Base-by-base conservation (phyloP, 805 yeast species). In the Yarrowia yakushimensis region DNA sequence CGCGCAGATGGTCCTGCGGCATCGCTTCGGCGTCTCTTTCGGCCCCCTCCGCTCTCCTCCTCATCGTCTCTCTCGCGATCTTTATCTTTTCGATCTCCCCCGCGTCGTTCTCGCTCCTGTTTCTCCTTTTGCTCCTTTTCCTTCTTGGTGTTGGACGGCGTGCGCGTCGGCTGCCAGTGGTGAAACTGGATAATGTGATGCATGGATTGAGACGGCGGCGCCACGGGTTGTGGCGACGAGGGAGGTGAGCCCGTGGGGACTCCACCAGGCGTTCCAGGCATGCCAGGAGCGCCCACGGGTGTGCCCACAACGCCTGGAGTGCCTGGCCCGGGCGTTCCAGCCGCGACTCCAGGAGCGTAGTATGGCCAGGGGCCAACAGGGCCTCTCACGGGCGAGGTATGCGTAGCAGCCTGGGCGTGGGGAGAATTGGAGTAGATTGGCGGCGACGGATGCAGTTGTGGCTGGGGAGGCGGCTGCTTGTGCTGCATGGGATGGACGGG, bases 151-250 rank as follows among this genome's bases (percentile, higher is more conserved):
- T 41, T 39, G 36, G 61, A 39, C 36, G 61, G 61, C 36, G 61
- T 39, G 30, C 48, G 68, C 48, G 65, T 68, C 9, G 83, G 84
- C 63, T 78, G 78, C 85, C 85, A 82, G 69, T 82, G 85, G 66
- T 82, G 84, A 69, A 82, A 82, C 67, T 81, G 85, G 31, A 81
- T 79, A 9, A 81, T 74, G 64, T 80, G 82, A 68, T 81, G 84
- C 64, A 79, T 76, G 13, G 71, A 64, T 8, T 68, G 52, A n/a
- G 67, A 62, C 15, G 66, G 65, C 15, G 70, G 65, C 6, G 59
- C 43, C 23, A 52, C 59, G 3, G 59, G 59, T 25, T 52, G 59
- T 1, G 67, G 63, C 22, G 67, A 66, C n/a, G 69, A 63, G n/a
- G 69, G 63, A 18, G 64, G 59, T 18, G 65, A 50, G 36, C 65